Evolutionary conservation across 129 eudicot genomes (phyloP).

Genomic region (Arctium minus): DNA sequence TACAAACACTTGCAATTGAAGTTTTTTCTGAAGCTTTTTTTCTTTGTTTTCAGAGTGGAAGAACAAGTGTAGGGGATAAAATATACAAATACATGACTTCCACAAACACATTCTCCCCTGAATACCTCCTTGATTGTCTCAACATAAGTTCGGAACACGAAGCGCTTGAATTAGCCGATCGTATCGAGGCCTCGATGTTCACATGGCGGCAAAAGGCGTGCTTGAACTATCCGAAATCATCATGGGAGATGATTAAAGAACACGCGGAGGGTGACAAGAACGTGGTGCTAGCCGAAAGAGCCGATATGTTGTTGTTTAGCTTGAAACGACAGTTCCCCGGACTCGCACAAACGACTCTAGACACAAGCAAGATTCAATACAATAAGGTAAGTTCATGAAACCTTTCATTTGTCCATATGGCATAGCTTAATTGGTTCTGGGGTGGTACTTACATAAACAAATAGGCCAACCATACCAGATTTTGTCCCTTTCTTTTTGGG

Average conservation of each 20-base stretch:
- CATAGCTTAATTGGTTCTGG: neutral
- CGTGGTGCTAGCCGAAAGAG: conserved; percentile 68
- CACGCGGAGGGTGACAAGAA: conserved; percentile 66
- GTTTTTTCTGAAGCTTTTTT: neutral
- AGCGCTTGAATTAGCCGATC: conserved; percentile 88
- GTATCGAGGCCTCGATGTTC: conserved; percentile 79
- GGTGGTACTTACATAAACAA: no score
- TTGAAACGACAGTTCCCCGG: conserved; percentile 79
- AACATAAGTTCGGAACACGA: conserved; percentile 78
- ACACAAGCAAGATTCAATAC: conserved; percentile 84
- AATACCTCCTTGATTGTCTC: conserved; percentile 60
- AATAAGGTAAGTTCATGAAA: conserved; percentile 47
- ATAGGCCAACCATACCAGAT: no score
- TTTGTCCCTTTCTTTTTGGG: no score
- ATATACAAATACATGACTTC: conserved; percentile 65
- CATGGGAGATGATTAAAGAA: conserved; percentile 76
- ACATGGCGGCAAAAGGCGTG: conserved; percentile 82
- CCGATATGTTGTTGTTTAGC: conserved; percentile 60
- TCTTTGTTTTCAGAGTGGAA: conserved; percentile 65
- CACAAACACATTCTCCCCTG: conserved; percentile 54
- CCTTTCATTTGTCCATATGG: neutral
- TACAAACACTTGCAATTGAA: neutral
- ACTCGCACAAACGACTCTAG: conserved; percentile 91
- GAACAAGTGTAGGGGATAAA: conserved; percentile 71
- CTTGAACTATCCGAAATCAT: conserved; percentile 53